Conservation (phyloP, 352 stramenopile genomes). For the Globisporangium alternatum region DNA sequence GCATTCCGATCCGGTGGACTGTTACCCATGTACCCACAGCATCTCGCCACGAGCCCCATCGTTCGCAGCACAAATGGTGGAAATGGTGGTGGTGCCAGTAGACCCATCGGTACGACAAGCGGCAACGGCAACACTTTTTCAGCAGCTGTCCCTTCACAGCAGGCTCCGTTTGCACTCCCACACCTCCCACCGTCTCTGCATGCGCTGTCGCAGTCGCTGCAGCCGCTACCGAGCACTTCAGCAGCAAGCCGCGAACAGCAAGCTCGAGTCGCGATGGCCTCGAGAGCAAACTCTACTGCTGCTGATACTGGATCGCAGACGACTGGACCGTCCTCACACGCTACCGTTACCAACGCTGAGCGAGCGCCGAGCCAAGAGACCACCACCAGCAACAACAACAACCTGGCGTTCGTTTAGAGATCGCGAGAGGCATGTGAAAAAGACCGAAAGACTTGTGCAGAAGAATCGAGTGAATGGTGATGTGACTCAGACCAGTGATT, state of each 20-base stretch:
- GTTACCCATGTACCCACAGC: background rate
- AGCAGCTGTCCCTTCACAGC: background rate
- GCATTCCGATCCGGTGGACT: background rate
- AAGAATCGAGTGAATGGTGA: too few species aligned
- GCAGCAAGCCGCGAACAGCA: background rate
- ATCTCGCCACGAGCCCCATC: background rate
- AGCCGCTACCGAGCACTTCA: background rate
- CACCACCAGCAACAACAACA: background rate
- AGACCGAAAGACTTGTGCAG: background rate
- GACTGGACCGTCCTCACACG: background rate
- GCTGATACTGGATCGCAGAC: background rate
- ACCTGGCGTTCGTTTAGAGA: background rate
- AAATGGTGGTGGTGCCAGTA: background rate
- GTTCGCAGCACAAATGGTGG: background rate
- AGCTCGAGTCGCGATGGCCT: background rate
- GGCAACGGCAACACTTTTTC: background rate
- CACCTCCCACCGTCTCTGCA: constrained; percentile 11
- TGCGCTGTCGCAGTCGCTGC: constrained; percentile 11
- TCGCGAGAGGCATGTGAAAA: background rate
- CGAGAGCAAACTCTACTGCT: background rate
- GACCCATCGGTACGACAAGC: background rate
- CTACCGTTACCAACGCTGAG: background rate
- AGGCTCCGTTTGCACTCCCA: constrained; percentile 1
- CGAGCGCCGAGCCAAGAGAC: background rate
- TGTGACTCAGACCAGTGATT: too few species aligned